Percentiles rank a stretch among this genome's conserved stretches.
phyloP scores from a whole-genome alignment of 495 filamentous ascomycete species.

The Penicillium malachiteum region DNA sequence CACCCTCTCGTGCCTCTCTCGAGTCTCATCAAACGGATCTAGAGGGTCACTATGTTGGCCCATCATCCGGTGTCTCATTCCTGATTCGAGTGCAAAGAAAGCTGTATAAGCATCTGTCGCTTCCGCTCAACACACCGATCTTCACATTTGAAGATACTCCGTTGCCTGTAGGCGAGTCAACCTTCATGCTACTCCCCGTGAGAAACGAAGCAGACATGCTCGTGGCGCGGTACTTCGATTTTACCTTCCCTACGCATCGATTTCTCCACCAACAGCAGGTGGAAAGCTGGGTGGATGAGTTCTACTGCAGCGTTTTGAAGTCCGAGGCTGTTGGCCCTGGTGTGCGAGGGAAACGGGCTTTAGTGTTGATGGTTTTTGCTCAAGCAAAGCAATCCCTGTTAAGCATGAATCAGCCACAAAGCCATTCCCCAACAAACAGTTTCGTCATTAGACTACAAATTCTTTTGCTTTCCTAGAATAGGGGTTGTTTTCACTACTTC shows the following conservation, averaged over 20 bases:
- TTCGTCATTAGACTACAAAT: background rate
- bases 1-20: constrained; percentile 21
- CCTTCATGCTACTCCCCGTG: constrained; percentile 23
- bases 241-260: constrained; percentile 36
- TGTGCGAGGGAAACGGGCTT: constrained; percentile 14
- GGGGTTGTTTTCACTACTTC: too few relatives aligned
- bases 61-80: constrained; percentile 35
- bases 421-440: too few relatives aligned
- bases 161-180: constrained; percentile 21
- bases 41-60: constrained; percentile 37
- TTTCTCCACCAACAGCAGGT: constrained; percentile 26
- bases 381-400: constrained; percentile 22
- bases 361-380: constrained; percentile 25
- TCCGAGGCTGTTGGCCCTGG: constrained; percentile 5
- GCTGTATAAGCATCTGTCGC: constrained; percentile 23
- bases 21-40: constrained; percentile 33
- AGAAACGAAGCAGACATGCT: constrained; percentile 22
- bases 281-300: constrained; percentile 18
- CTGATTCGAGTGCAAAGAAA: constrained; percentile 31
- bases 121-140: constrained; percentile 23
- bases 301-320: constrained; percentile 5
- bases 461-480: background rate
- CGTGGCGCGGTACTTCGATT: constrained; percentile 33
- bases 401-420: too few relatives aligned
- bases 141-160: constrained; percentile 34